These are phyloP conservation scores for Solanum piurae DNA, from an alignment of 257 asterid genomes.

Conservation along the genomic window DNA sequence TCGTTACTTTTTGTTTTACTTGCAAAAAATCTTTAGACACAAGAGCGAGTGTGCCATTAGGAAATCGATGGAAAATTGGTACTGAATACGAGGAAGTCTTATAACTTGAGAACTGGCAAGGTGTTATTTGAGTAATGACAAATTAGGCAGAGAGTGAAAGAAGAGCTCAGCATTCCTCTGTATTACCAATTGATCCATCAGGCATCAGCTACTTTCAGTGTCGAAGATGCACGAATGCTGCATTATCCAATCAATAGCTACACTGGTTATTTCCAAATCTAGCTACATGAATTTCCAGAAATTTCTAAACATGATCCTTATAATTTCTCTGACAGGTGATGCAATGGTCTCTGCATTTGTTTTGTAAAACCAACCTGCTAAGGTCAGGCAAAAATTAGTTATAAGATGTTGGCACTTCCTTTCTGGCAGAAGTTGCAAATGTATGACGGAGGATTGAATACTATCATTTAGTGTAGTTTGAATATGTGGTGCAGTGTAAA, in stretches of 20 bases:
- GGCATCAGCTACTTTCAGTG: not conserved
- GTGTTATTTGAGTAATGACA: not conserved
- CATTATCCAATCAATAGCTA: not conserved
- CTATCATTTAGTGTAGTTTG: not conserved
- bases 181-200: not conserved
- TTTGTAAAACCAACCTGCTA: not conserved
- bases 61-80: not conserved
- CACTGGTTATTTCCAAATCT: not conserved
- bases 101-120: not conserved
- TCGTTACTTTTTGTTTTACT: not conserved
- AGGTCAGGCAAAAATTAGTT: not conserved
- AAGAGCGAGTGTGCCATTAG: not conserved
- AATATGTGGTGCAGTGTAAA: not conserved
- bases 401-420: not conserved
- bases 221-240: not conserved
- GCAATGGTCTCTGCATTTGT: not conserved
- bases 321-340: not conserved
- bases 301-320: not conserved
- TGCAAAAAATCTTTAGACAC: not conserved
- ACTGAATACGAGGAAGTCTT: not conserved
- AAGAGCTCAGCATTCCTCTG: not conserved
- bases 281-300: not conserved
- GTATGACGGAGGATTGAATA: not conserved
- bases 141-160: not conserved
- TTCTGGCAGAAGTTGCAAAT: not conserved